These are phyloP conservation scores for Linderina pennispora DNA, from an alignment of 192 early-diverging fungal genomes.

Conservation along the genomic window DNA sequence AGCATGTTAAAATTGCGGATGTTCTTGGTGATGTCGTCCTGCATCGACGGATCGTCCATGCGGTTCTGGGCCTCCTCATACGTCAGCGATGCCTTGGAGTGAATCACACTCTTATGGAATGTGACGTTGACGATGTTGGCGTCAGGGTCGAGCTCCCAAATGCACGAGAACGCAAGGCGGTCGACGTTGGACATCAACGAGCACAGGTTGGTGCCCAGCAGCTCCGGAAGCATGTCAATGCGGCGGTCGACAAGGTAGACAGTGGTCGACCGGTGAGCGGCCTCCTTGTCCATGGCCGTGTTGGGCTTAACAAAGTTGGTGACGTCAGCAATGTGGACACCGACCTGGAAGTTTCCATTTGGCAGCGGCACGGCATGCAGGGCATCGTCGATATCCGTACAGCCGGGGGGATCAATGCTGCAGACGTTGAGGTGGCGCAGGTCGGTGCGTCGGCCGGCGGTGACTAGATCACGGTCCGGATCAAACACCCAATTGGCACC, in stretches of 20 bases:
- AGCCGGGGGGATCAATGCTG: constrained; percentile 77
- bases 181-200: constrained; percentile 83
- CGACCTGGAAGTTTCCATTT: constrained; percentile 36
- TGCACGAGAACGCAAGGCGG: constrained; percentile 81
- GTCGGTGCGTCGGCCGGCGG: constrained; percentile 60
- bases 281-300: constrained; percentile 82
- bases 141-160: constrained; percentile 61
- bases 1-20: constrained; percentile 42
- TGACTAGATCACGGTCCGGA: constrained; percentile 55
- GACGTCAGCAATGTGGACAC: constrained; percentile 95
- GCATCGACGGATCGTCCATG: constrained; percentile 36
- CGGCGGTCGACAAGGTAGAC: constrained; percentile 89
- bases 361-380: constrained; percentile 32
- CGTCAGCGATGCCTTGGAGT: constrained; percentile 85
- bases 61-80: constrained; percentile 95
- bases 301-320: constrained; percentile 82
- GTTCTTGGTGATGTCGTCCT: constrained; percentile 46
- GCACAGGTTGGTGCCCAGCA: constrained; percentile 78
- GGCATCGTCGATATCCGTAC: constrained; percentile 48
- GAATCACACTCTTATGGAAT: constrained; percentile 89
- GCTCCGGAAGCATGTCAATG: constrained; percentile 90
- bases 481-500: constrained; percentile 84
- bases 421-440: constrained; percentile 68
- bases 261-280: constrained; percentile 80
- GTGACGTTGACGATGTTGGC: constrained; percentile 86